A percentile compares a stretch with the other conserved stretches of the same genome.
Evolutionary conservation across 2,329 filamentous ascomycete species (phyloP).

Genomic region (Alternaria dauci): DNA sequence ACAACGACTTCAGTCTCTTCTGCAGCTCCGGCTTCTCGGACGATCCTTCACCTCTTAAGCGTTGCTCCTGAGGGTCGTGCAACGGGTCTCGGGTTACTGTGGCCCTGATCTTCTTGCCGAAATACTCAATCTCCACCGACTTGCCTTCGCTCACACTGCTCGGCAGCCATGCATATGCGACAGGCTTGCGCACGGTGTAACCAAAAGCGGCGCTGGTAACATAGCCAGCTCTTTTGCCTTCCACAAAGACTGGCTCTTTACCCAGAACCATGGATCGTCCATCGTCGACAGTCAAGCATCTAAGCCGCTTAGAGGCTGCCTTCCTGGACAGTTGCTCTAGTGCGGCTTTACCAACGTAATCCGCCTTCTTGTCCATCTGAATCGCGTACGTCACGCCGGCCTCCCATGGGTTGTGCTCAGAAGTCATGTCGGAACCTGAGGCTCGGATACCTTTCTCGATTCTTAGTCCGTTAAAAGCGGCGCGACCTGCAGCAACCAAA

Average conservation of each 20-base stretch:
- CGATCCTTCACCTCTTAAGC: constrained; percentile 41
- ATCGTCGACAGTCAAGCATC: constrained; percentile 65
- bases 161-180: constrained; percentile 68
- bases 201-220: constrained; percentile 69
- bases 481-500: constrained; percentile 66
- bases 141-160: constrained; percentile 57
- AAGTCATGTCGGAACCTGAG: constrained; percentile 67
- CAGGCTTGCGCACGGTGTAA: constrained; percentile 65
- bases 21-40: constrained; percentile 29
- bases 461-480: constrained; percentile 66
- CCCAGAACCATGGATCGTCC: constrained; percentile 65
- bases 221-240: constrained; percentile 62
- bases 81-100: constrained; percentile 63
- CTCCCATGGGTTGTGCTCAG: constrained; percentile 68
- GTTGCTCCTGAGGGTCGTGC: constrained; percentile 55
- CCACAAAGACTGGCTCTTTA: constrained; percentile 67
- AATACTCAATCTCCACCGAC: constrained; percentile 68
- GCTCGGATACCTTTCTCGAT: constrained; percentile 68
- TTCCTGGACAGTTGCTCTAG: constrained; percentile 55
- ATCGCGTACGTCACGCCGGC: constrained; percentile 64
- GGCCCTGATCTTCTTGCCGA: constrained; percentile 63
- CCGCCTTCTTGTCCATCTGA: constrained; percentile 55
- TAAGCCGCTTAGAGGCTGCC: constrained; percentile 48
- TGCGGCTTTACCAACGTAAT: constrained; percentile 63
- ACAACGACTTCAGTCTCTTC: constrained; percentile 32